Evolutionary conservation across 2,329 filamentous ascomycete species (phyloP), one percentile per base, ranked within the genome.

Genomic region (Diatrype stigma): DNA sequence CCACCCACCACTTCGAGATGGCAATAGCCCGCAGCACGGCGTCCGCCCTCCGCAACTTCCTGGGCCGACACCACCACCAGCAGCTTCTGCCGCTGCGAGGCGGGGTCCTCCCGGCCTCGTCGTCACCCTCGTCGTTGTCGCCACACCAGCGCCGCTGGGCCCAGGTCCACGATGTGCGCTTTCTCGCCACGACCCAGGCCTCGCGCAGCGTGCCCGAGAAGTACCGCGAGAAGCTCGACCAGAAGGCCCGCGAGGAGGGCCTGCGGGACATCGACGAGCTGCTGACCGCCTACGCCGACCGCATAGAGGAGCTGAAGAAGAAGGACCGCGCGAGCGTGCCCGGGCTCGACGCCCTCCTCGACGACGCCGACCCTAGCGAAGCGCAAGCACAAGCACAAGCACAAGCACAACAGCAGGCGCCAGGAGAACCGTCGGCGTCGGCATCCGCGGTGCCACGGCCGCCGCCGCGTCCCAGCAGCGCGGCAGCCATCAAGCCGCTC

Each of bases 81-180:
- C 42, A 68, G 66, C 48, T 55, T 62, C 12, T 48, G 66, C 42
- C 68, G 66, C 48, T 55, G 63, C 11, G 26, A 30, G 26, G 26
- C 10, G 5, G 6, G 10, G 26, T 30, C 26, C 26, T 30, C 26
- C 26, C 26, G 26, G n/a, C n/a, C n/a, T n/a, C 14, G 30, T 34
- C 59, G 66, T 26, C 67, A 65, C 55, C 62, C 63, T 49, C 58
- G 66, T 44, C 40, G 21, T 44, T 50, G 2, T 32, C 50, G 26
- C 16, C n/a, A 23, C 67, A 73, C 59, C 93, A 96, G 70, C 83
- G 86, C 50, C 84, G 92, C 67, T 95, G 90, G 87, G 93, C 93
- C 2, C 90, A 90, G 63, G 91, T 96, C 28, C 90, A 95, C 70
- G 90, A 96, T 70, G 85, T 96, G 45, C 90, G 92, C 57, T 96